Evolutionary conservation across 805 yeast species (phyloP).

Genomic region (Kluyveromyces lactis): DNA sequence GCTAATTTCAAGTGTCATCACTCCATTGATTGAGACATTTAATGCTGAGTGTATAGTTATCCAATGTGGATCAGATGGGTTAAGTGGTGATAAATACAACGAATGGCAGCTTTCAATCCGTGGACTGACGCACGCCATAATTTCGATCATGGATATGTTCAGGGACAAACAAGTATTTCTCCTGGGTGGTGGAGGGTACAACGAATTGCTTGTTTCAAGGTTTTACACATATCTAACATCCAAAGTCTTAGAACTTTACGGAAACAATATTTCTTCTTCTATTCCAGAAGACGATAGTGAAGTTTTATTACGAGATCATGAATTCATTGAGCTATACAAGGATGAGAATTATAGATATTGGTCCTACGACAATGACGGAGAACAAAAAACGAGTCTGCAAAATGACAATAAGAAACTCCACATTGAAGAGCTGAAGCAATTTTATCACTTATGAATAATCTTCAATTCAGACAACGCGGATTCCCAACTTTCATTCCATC

Average conservation of each 20-base stretch:
- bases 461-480: slow-evolving; percentile 20
- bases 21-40: slow-evolving; percentile 33
- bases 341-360: slow-evolving; percentile 43
- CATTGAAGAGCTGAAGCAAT: slow-evolving; percentile 7
- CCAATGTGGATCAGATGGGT: slow-evolving; percentile 71
- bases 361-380: slow-evolving; percentile 32
- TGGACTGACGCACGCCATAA: slow-evolving; percentile 37
- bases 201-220: slow-evolving; percentile 50
- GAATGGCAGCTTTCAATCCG: slow-evolving; percentile 63
- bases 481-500: slow-evolving; percentile 80
- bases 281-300: slow-evolving; percentile 22
- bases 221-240: slow-evolving; percentile 40
- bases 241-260: slow-evolving; percentile 11
- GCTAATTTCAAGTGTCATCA: slow-evolving; percentile 34
- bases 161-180: slow-evolving; percentile 26
- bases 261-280: slow-evolving; percentile 2
- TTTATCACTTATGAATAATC: slow-evolving; percentile 12
- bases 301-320: slow-evolving; percentile 48
- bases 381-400: slow-evolving; percentile 25
- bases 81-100: slow-evolving; percentile 50
- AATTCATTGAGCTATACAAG: slow-evolving; percentile 34
- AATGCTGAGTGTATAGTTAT: slow-evolving; percentile 49
- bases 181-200: slow-evolving; percentile 76
- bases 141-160: slow-evolving; percentile 16
- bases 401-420: slow-evolving; percentile 22